Evolutionary conservation across 352 stramenopile species (phyloP), one percentile per base, ranked within the genome.

Genomic region (Phytopythium oedochilum): DNA sequence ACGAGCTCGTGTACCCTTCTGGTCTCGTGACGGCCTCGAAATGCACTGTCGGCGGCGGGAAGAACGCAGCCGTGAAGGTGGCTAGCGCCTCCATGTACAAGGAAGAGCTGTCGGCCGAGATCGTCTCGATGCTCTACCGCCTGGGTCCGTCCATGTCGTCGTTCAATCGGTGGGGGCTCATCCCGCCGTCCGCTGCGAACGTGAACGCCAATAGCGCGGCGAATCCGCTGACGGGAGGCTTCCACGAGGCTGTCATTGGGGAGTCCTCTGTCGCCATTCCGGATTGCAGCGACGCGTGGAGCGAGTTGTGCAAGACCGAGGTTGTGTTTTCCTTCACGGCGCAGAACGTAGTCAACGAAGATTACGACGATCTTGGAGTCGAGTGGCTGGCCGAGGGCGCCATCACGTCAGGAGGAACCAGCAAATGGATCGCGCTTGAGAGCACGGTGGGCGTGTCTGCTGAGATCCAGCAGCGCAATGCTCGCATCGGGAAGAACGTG

Each of bases 11-110:
- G 31, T 94, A 92, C 57, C 85, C 85, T 5, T 88, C 83, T 0
- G 73, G 75, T 15, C 57, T 92, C 1, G 81, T 90, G 1, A 84
- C 75, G 26, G 82, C 83, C 2, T 89, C 83, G 0, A 92, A 92
- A 50, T 86, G 82, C 50, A 76, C 78, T 0, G 53, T 92, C 40
- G 85, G 85, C 28, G 83, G 81, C 7, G 78, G 76, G 4, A 55
- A 65, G 0, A 58, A 71, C 32, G 61, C 59, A 0, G 52, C 52
- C 0, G 61, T 75, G 8, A 78, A 80, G 47, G 55, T 94, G 31
- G 80, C 85, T 4, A 90, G 73, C 56, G 79, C 78, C 2, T 75
- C 80, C 1, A 92, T 94, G 83, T 92, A 90, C 47, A 74, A 92
- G 17, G 85, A 94, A 18, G 85, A 92, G 47, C 53, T 94, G 5